These are phyloP conservation scores for Limtongozyma cylindracea DNA, from an alignment of 805 yeast genomes.

Conservation along the genomic window DNA sequence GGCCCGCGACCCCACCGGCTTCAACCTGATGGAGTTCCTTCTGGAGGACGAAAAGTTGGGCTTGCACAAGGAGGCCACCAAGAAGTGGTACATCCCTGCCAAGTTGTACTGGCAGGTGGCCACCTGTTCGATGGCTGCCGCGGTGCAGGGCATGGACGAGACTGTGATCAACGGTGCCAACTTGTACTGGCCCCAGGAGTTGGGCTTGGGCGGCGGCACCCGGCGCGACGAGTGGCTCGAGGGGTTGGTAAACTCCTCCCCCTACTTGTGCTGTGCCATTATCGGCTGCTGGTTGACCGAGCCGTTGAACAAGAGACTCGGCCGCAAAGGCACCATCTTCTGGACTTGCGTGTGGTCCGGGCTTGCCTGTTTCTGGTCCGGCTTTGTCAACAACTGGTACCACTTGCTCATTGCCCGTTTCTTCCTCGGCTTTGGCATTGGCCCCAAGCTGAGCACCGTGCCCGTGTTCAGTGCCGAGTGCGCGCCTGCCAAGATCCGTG, in stretches of 20 bases:
- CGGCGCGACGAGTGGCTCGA: conserved; percentile 26
- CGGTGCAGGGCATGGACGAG: conserved; percentile 60
- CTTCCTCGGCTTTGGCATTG: conserved; percentile 37
- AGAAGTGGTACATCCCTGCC: conserved; percentile 22
- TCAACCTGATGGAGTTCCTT: conserved; percentile 26
- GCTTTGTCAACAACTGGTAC: conserved; percentile 28
- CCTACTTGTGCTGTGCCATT: conserved; percentile 31
- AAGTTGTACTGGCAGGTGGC: conserved; percentile 26
- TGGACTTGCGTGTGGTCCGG: conserved; percentile 33
- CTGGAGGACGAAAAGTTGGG: conserved; percentile 17
- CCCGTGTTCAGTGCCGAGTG: conserved; percentile 45
- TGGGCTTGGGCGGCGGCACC: conserved; percentile 17
- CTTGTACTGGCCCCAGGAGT: conserved; percentile 24
- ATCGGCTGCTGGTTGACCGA: conserved; percentile 41
- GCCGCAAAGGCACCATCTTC: conserved; percentile 37
- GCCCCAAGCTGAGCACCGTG: conserved; percentile 40
- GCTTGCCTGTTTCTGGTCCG: conserved; percentile 44
- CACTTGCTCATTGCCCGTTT: conserved; percentile 35
- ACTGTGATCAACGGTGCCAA: conserved; percentile 48
- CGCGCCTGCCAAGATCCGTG: conserved; percentile 29
- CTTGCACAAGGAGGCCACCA: conserved; percentile 11
- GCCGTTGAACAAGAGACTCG: conserved; percentile 20
- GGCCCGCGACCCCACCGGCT: conserved; percentile 30
- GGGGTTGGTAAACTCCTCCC: conserved; percentile 41
- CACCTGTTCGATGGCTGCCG: conserved; percentile 40